These are phyloP conservation scores for Nothophaeocryptopus gaeumannii DNA, from an alignment of 2,329 filamentous ascomycete genomes.

Conservation along the genomic window DNA sequence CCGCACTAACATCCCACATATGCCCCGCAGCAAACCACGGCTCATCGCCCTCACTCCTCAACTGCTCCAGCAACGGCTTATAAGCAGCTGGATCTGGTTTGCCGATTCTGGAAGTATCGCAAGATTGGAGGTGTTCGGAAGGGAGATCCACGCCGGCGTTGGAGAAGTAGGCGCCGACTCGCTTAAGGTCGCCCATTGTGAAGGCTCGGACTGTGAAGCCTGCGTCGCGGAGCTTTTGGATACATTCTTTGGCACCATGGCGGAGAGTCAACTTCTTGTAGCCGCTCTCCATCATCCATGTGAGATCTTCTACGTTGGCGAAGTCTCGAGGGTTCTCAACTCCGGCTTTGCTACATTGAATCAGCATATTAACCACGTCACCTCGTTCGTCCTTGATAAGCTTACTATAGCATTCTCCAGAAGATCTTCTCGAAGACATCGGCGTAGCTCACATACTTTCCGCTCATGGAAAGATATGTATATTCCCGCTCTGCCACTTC, in stretches of 20 bases:
- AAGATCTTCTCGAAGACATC: constrained; percentile 47
- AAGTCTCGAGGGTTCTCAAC: constrained; percentile 43
- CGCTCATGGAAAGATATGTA: constrained; percentile 47
- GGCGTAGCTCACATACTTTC: constrained; percentile 43
- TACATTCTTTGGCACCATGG: constrained; percentile 42
- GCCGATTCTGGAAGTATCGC: constrained; percentile 47
- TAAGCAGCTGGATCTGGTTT: constrained; percentile 53
- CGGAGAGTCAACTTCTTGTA: constrained; percentile 38
- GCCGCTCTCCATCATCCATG: constrained; percentile 37
- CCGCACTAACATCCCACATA: constrained; percentile 52
- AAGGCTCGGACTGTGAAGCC: constrained; percentile 56
- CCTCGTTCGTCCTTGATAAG: background rate
- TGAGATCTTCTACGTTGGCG: constrained; percentile 43
- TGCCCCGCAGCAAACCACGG: constrained; percentile 57
- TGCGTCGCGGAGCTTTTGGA: constrained; percentile 42
- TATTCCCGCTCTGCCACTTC: constrained; percentile 50
- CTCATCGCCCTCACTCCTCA: constrained; percentile 32
- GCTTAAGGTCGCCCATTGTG: constrained; percentile 49
- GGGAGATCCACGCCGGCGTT: constrained; percentile 49
- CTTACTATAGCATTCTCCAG: constrained; percentile 45
- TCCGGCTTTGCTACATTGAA: constrained; percentile 37
- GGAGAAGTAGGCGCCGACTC: constrained; percentile 53
- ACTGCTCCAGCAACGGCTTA: constrained; percentile 40
- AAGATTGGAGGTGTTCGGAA: constrained; percentile 51
- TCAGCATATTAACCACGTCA: background rate